phyloP scores from a whole-genome alignment of 805 yeast genomes.

The Candida railenensis region DNA sequence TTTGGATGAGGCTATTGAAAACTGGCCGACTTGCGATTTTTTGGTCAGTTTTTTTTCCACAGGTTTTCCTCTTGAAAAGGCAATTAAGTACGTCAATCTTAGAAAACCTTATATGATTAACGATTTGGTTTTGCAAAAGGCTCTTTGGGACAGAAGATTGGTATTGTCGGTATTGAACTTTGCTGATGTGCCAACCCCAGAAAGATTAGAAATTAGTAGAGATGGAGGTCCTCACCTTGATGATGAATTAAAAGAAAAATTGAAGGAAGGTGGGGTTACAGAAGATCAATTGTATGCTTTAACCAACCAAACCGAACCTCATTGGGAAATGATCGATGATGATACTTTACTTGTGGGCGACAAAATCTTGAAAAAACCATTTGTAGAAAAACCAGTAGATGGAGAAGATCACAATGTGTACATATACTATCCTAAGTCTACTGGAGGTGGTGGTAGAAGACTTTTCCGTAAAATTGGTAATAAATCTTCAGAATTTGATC shows the following conservation, averaged over 20 bases:
- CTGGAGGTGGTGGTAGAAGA: conserved; percentile 97
- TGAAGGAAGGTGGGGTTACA: conserved; percentile 45
- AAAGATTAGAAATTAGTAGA: conserved; percentile 82
- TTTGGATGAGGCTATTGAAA: conserved; percentile 87
- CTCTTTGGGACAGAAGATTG: conserved; percentile 95
- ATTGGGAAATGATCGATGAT: conserved; percentile 86
- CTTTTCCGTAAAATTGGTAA: conserved; percentile 95
- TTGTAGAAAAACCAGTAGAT: conserved; percentile 97
- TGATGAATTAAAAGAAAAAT: conserved; percentile 42
- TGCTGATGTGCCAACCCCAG: conserved; percentile 86
- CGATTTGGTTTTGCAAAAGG: conserved; percentile 87
- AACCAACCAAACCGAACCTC: conserved; percentile 71
- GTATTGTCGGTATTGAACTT: conserved; percentile 78
- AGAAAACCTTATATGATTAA: conserved; percentile 89
- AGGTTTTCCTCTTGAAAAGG: conserved; percentile 96
- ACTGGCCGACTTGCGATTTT: conserved; percentile 99
- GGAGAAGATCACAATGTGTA: conserved; percentile 98
- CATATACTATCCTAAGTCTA: conserved; percentile 81
- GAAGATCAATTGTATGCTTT: conserved; percentile 52
- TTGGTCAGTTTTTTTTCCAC: conserved; percentile 89
- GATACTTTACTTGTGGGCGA: conserved; percentile 81
- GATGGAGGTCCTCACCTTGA: conserved; percentile 95
- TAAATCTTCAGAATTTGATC: conserved; percentile 94
- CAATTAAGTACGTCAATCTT: conserved; percentile 83
- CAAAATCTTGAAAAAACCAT: conserved; percentile 74